Evolutionary conservation across 495 filamentous ascomycete species (phyloP).

Genomic region (Annulohypoxylon maeteangense): DNA sequence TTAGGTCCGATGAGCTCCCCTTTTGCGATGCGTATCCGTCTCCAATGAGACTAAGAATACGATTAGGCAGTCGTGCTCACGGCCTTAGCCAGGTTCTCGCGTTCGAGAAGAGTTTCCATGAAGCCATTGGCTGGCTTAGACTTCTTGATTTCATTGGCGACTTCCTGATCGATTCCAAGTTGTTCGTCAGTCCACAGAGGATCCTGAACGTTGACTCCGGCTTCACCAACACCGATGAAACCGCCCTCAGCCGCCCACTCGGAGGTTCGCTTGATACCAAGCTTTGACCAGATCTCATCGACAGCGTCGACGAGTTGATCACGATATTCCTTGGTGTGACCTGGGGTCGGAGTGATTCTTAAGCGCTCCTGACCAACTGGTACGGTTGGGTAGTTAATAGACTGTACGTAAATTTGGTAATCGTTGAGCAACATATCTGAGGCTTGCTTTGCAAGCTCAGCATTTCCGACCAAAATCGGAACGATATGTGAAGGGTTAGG

Average conservation of each 20-base stretch:
- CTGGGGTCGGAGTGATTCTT: conserved; percentile 94
- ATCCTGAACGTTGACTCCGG: conserved; percentile 62
- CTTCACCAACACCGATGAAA: conserved; percentile 89
- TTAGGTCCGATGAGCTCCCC: conserved; percentile 49
- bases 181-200: conserved; percentile 90
- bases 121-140: conserved; percentile 44
- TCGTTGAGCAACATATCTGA: conserved; percentile 88
- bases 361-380: conserved; percentile 95
- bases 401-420: conserved; percentile 95
- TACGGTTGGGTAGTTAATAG: conserved; percentile 98
- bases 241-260: conserved; percentile 93
- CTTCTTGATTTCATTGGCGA: conserved; percentile 63
- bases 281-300: conserved; percentile 84
- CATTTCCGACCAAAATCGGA: conserved; percentile 91
- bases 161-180: conserved; percentile 70
- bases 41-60: conserved; percentile 18
- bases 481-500: conserved; percentile 98
- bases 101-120: conserved; percentile 55
- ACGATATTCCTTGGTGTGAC: conserved; percentile 82
- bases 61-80: conserved; percentile 40
- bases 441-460: conserved; percentile 90
- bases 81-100: conserved; percentile 41
- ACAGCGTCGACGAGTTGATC: conserved; percentile 87
- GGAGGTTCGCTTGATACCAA: conserved; percentile 89
- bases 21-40: conserved; percentile 26